phyloP scores from a whole-genome alignment of 257 asterid species.

The Ophiorrhiza pumila region DNA sequence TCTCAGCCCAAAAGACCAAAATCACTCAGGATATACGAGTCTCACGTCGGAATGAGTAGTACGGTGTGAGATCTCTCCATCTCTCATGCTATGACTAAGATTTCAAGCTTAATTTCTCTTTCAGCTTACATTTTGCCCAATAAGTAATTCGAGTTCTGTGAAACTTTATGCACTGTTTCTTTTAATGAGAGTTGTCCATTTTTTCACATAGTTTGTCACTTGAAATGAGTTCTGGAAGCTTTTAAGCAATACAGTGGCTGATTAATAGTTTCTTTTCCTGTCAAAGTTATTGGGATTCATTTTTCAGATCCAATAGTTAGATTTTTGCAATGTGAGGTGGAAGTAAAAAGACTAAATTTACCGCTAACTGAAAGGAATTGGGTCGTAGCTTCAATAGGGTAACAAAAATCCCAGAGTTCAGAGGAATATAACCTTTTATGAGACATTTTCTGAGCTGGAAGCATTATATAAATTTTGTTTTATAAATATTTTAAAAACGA shows the following conservation, averaged over 20 bases:
- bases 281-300: neutral
- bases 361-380: neutral
- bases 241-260: neutral
- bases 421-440: neutral
- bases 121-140: neutral
- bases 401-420: neutral
- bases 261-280: neutral
- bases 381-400: neutral
- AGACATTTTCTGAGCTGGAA: neutral
- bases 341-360: neutral
- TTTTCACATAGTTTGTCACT: neutral
- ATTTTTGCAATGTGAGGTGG: neutral
- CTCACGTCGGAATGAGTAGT: slow-evolving; percentile 99
- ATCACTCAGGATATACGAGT: slow-evolving; percentile 84
- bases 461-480: neutral
- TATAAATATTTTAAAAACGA: neutral
- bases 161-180: neutral
- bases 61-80: slow-evolving; percentile 57
- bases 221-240: neutral
- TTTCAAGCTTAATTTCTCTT: slow-evolving; percentile 8
- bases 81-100: slow-evolving; percentile 22
- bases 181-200: neutral
- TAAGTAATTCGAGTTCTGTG: neutral
- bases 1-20: slow-evolving; percentile 90
- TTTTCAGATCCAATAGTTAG: neutral